Evolutionary conservation across 129 eudicot species (phyloP), one percentile per base, ranked within the genome.

Genomic region (Dittrichia graveolens): DNA sequence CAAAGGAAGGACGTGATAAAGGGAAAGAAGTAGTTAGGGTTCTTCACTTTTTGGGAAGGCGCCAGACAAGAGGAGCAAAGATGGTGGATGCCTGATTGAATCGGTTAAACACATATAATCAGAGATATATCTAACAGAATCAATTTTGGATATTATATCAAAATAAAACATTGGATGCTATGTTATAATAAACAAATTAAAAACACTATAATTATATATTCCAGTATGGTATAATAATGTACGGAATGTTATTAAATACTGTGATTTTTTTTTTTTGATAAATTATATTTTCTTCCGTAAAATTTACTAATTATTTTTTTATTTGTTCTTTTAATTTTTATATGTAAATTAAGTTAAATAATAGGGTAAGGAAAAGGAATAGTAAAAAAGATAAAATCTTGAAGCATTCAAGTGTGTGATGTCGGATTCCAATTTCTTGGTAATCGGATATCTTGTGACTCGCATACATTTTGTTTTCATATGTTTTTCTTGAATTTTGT

Each of bases 21-120:
- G 45, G 55, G 41, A 24, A 71, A 65, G 70, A 40, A 67, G 75
- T 61, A 37, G 80, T 80, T 80, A 71, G 79, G 89, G 89, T 79
- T 81, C 75, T 69, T 80, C 75, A 56, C 73, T 54, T 63, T 76
- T 54, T 80, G 69, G 41, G 54, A 47, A 62, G 47, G 84, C 65
- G 81, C 81, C 79, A 81, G 84, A 85, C 89, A 82, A 75, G 62
- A 9, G 57, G 56, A 59, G 67, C 75, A 73, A 85, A 75, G 82
- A 76, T 71, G 82, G 82, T 75, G 80, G 82, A 57, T 6, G 18
- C 46, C 41, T 79, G 79, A 79, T 79, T 73, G 61, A 75, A 61
- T 62, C 42, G 45, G 44, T 18, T 74, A 3, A 61, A 49, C 24
- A 40, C 12, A 43, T 64, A 13, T 0, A 75, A 39, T 13, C 14